Evolutionary conservation across 192 early-diverging fungal species (phyloP), one percentile per base, ranked within the genome.

Genomic region (Entrophospora sp.): DNA sequence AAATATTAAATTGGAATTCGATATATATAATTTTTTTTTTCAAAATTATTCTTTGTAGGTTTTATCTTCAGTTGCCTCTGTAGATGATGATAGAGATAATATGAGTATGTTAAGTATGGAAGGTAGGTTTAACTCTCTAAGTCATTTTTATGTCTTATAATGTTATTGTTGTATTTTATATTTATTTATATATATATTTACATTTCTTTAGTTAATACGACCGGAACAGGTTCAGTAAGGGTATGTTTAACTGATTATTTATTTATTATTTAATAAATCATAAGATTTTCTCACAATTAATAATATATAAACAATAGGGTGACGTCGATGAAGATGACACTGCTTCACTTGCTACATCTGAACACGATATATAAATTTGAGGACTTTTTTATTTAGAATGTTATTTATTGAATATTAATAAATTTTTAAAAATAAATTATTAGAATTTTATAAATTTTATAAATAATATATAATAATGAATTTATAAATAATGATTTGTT

Each of bases 201-300:
- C 24, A 30, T 20, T 20, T 5, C 28, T 40, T n/a, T 30, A 66
- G 88, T 90, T n/a, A 89, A 90, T 73, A 90, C 88, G 0, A 88
- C 87, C 1, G 88, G 88, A 25, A 90, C 87, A 7, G 87, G 85
- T 12, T 89, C 87, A 30, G 69, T 86, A n/a, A 67, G 83, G 69
- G 85, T 87, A 73, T 40, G 77, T 31, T 14, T 20, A 24, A 34
- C 13, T 3, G 32, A 14, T 53, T 31, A 38, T 12, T 37, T 37
- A 3, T 16, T 20, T 58, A 9, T 18, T 48, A 18, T 48, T 18
- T 20, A 0, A 32, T 30, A 32, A 8, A 53, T 16, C 25, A 30
- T 31, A 16, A 31, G 9, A 53, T 27, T 46, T 46, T 34, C 36
- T 14, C 34, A 4, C 12, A 4, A 28, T 10, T 27, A 13, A 40